A percentile compares a stretch with the other conserved stretches of the same genome.
phyloP scores from a whole-genome alignment of 2,329 filamentous ascomycete genomes.

The Acarospora socialis region DNA sequence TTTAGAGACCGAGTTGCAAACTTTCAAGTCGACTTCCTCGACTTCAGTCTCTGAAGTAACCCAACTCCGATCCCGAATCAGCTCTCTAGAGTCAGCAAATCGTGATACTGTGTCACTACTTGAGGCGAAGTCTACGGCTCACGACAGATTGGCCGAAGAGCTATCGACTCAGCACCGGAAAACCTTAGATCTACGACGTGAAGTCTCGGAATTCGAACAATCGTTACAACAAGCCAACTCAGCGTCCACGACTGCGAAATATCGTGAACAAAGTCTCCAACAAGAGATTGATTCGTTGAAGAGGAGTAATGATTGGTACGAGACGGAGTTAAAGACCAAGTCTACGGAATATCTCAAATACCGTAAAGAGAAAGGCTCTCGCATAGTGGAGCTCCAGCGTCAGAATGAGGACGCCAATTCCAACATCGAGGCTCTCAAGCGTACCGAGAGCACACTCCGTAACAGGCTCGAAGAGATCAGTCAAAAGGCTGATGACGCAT shows the following conservation, averaged over 20 bases:
- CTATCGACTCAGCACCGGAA: slow-evolving; percentile 81
- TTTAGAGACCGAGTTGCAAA: slow-evolving; percentile 68
- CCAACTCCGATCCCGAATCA: slow-evolving; percentile 66
- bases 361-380: slow-evolving; percentile 85
- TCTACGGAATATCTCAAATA: slow-evolving; percentile 74
- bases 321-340: slow-evolving; percentile 83
- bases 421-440: slow-evolving; percentile 60
- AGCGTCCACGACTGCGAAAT: slow-evolving; percentile 66
- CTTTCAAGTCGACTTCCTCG: slow-evolving; percentile 59
- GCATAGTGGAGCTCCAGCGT: slow-evolving; percentile 76
- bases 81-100: slow-evolving; percentile 79
- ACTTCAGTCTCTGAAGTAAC: slow-evolving; percentile 53
- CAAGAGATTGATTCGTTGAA: slow-evolving; percentile 82
- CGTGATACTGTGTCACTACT: slow-evolving; percentile 79
- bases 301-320: slow-evolving; percentile 85
- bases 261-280: slow-evolving; percentile 76
- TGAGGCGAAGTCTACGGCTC: slow-evolving; percentile 75
- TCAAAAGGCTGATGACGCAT: slow-evolving; percentile 71
- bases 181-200: slow-evolving; percentile 66
- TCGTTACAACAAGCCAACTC: slow-evolving; percentile 70
- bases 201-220: slow-evolving; percentile 70
- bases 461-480: slow-evolving; percentile 71
- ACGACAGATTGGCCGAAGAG: slow-evolving; percentile 75
- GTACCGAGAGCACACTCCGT: slow-evolving; percentile 66
- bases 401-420: slow-evolving; percentile 73